phyloP scores from a whole-genome alignment of 352 stramenopile genomes.

The Pythium rhizo-oryzae region DNA sequence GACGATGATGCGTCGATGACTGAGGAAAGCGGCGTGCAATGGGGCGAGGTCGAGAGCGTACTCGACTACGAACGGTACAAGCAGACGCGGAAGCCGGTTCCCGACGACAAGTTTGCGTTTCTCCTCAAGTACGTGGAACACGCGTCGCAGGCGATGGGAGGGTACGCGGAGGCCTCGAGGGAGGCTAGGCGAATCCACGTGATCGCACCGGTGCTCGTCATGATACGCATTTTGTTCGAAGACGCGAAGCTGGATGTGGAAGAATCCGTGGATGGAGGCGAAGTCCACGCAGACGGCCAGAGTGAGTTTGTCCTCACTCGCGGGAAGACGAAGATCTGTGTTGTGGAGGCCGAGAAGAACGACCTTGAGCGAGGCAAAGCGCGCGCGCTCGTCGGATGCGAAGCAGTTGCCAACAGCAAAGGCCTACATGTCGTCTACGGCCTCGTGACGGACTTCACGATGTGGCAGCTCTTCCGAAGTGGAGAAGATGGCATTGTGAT shows the following conservation, averaged over 20 bases:
- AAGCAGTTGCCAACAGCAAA: constrained; percentile 46
- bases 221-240: constrained; percentile 28
- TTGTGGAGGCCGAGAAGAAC: constrained; percentile 52
- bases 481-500: constrained; percentile 37
- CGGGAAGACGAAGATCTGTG: constrained; percentile 49
- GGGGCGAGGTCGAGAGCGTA: constrained; percentile 27
- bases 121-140: constrained; percentile 29
- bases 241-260: constrained; percentile 31
- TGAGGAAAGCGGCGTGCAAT: constrained; percentile 26
- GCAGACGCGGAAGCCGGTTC: constrained; percentile 30
- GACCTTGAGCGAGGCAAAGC: constrained; percentile 48
- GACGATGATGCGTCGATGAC: constrained; percentile 21
- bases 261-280: constrained; percentile 36
- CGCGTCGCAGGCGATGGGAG: constrained; percentile 29
- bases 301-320: constrained; percentile 51
- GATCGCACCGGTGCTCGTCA: constrained; percentile 28
- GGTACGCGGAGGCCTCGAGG: constrained; percentile 18
- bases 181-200: constrained; percentile 27
- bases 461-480: constrained; percentile 44
- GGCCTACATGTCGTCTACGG: constrained; percentile 44
- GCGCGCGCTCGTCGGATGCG: constrained; percentile 47
- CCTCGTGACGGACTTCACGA: constrained; percentile 49
- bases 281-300: constrained; percentile 42
- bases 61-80: constrained; percentile 28
- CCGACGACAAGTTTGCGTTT: constrained; percentile 28